A percentile compares a stretch with the other conserved stretches of the same genome.
These are phyloP conservation scores for Litsea cubeba DNA, from an alignment of 164 flowering plant genomes.

Conservation along the genomic window DNA sequence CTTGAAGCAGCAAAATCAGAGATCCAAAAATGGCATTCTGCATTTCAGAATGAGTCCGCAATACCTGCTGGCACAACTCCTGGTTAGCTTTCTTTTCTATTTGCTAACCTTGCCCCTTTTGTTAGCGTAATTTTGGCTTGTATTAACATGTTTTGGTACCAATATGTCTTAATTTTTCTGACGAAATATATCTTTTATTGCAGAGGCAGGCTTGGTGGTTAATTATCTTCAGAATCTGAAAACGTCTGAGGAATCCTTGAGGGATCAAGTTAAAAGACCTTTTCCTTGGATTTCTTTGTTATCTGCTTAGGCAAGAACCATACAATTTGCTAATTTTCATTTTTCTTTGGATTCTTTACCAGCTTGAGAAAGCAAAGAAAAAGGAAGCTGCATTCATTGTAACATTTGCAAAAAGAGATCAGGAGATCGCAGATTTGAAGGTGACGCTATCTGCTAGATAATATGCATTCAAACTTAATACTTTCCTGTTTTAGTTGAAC, in stretches of 20 bases:
- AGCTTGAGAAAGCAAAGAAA: constrained; percentile 96
- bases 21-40: constrained; percentile 83
- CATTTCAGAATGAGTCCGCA: constrained; percentile 72
- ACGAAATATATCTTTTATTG: constrained; percentile 7
- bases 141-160: not conserved
- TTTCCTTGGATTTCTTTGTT: not conserved
- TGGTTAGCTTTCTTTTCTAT: constrained; percentile 30
- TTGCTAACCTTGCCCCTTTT: not conserved
- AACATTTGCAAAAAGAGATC: constrained; percentile 93
- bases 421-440: constrained; percentile 94
- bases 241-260: constrained; percentile 80
- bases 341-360: constrained; percentile 8
- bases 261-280: constrained; percentile 63
- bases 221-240: constrained; percentile 65
- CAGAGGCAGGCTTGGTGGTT: constrained; percentile 69
- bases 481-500: not conserved
- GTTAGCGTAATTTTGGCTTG: no score
- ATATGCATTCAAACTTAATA: not conserved
- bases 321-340: not conserved
- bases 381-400: constrained; percentile 99
- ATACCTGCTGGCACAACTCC: constrained; percentile 57
- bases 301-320: not conserved
- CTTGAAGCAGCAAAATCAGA: constrained; percentile 82
- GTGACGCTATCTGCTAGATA: constrained; percentile 19
- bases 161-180: not conserved